A percentile compares a stretch with the other conserved stretches of the same genome.
Conservation (phyloP, 2,329 filamentous ascomycete genomes). For the Blumeria hordei region DNA sequence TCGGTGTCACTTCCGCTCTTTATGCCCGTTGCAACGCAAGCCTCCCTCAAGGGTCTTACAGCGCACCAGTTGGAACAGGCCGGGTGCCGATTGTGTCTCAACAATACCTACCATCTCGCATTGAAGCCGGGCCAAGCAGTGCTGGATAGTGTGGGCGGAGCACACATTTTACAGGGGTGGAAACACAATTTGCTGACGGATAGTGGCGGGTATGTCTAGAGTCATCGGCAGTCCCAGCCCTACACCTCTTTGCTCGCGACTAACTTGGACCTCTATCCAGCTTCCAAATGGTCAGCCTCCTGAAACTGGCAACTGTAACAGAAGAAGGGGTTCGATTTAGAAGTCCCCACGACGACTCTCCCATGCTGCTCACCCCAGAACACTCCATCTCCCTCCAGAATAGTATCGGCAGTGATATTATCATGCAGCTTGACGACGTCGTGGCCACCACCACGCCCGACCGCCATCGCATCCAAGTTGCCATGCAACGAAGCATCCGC, state of each 20-base stretch:
- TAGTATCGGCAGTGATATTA: slow-evolving; percentile 92
- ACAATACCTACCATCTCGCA: slow-evolving; percentile 95
- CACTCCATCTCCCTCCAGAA: slow-evolving; percentile 93
- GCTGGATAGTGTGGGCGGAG: slow-evolving; percentile 68
- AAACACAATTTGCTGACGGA: slow-evolving; percentile 80
- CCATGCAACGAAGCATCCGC: slow-evolving; percentile 79
- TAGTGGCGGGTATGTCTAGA: slow-evolving; percentile 34
- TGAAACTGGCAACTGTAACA: slow-evolving; percentile 80
- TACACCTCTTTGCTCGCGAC: neutral
- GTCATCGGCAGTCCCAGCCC: too few relatives aligned
- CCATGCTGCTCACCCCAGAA: slow-evolving; percentile 93
- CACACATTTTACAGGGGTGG: slow-evolving; percentile 90
- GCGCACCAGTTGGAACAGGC: slow-evolving; percentile 79
- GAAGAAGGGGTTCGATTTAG: slow-evolving; percentile 86
- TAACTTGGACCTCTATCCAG: slow-evolving; percentile 22
- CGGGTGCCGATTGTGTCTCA: slow-evolving; percentile 72
- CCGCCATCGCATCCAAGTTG: slow-evolving; percentile 64
- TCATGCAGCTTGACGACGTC: slow-evolving; percentile 98
- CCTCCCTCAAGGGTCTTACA: slow-evolving; percentile 81
- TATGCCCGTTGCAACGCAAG: slow-evolving; percentile 96
- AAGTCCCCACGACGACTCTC: slow-evolving; percentile 83
- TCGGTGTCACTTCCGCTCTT: slow-evolving; percentile 78
- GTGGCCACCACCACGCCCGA: slow-evolving; percentile 91
- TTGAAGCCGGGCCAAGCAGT: slow-evolving; percentile 84
- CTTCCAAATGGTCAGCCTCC: slow-evolving; percentile 95